These are phyloP conservation scores for Choiromyces venosus DNA, from an alignment of 495 filamentous ascomycete genomes.

Conservation along the genomic window DNA sequence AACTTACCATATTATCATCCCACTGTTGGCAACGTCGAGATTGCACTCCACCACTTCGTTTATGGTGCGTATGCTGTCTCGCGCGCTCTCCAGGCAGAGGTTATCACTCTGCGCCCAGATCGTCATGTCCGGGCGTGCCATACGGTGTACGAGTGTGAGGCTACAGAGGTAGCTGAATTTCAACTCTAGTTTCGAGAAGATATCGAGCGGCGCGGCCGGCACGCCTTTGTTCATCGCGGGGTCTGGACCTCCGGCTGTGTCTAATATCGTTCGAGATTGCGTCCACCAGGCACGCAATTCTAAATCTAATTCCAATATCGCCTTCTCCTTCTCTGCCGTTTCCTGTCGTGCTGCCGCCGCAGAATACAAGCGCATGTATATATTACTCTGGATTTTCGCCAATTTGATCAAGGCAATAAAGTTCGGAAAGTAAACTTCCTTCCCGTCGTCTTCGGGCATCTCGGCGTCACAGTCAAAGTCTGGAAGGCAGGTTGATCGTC, in stretches of 20 bases:
- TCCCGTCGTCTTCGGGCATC: constrained; percentile 32
- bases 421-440: constrained; percentile 22
- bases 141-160: constrained; percentile 37
- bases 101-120: constrained; percentile 29
- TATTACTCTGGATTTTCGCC: constrained; percentile 36
- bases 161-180: constrained; percentile 36
- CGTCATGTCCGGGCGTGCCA: constrained; percentile 31
- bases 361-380: constrained; percentile 39
- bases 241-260: constrained; percentile 2
- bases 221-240: not conserved
- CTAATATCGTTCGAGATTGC: constrained; percentile 25
- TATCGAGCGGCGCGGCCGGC: constrained; percentile 12
- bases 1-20: constrained; percentile 40
- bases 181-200: constrained; percentile 34
- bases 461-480: constrained; percentile 41
- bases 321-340: constrained; percentile 26
- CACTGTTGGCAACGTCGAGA: constrained; percentile 33
- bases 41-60: constrained; percentile 33
- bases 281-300: constrained; percentile 37
- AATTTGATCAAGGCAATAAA: constrained; percentile 35
- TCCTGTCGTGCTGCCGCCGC: constrained; percentile 25
- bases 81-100: constrained; percentile 33
- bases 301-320: constrained; percentile 27
- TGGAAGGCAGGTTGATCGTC: constrained; percentile 37
- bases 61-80: constrained; percentile 34